Base-by-base conservation (phyloP, 176 grass and related monocot genomes). In the Carex kokanica region DNA sequence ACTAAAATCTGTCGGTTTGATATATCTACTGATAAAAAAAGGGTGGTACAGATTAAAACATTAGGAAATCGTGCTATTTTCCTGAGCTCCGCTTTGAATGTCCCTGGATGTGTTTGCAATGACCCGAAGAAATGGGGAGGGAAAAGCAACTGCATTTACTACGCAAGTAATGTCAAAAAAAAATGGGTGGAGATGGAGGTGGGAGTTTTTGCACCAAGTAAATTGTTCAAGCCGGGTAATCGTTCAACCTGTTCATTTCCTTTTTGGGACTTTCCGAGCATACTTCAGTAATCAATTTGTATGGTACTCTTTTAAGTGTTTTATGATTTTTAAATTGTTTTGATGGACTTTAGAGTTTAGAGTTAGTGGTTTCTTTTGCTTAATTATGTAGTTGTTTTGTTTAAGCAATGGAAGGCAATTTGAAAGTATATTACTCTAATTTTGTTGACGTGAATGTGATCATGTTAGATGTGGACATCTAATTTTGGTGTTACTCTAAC, bases 81-180 rank as follows among this genome's bases (percentile, higher is more conserved):
- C 69, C 6, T 93, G 45, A 72, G 77, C 40, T 2, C 17, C 13
- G 61, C 74, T 40, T 56, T 60, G 63, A 83, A 45, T 6, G 80
- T 53, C 52, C 47, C 89, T 15, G 87, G 79, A 67, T 83, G 86
- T 65, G 86, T 82, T 43, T 93, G 91, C 68, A 63, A 12, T 27
- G 49, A n/a, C 49, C 91, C 91, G 0, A 41, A 84, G 36, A 86
- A 79, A 72, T 97, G 94, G 94, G 94, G 94, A 63, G 94, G 91
- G 51, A 81, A 86, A 81, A 66, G 57, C 56, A 91, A 93, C 57
- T 86, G 59, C 34, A 84, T 97, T 78, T 91, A 97, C 41, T 81
- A 88, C 12, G 63, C 80, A 0, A 18, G 55, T 18, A 31, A 8
- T 24, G 10, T 4, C 0, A 5, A 51, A 74, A 16, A 40, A 9